Conservation (phyloP, 768 basidiomycete species). For the Kockovaella imperatae region DNA sequence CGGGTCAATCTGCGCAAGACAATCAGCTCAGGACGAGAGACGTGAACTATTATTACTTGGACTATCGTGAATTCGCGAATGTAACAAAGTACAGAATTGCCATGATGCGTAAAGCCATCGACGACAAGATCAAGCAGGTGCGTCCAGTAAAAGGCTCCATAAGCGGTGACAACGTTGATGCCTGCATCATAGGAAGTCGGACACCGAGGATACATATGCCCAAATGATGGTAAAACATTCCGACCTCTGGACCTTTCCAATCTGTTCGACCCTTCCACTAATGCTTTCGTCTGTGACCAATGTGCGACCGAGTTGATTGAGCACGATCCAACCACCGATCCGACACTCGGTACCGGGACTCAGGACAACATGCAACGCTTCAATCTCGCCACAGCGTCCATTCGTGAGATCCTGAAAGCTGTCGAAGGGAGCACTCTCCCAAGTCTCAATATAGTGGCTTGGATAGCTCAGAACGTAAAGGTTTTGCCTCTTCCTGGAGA, state of each 20-base stretch:
- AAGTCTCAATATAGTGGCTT: slow-evolving; percentile 74
- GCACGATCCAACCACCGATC: slow-evolving; percentile 61
- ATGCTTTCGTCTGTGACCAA: slow-evolving; percentile 73
- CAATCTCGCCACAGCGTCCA: slow-evolving; percentile 79
- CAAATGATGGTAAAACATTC: slow-evolving; percentile 75
- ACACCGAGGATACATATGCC: slow-evolving; percentile 95
- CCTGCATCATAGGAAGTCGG: slow-evolving; percentile 66
- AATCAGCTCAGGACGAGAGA: slow-evolving; percentile 56
- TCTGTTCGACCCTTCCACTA: slow-evolving; percentile 63
- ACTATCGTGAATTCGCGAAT: slow-evolving; percentile 91
- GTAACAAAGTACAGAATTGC: slow-evolving; percentile 96
- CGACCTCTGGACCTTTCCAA: slow-evolving; percentile 76
- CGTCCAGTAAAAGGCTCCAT: slow-evolving; percentile 26
- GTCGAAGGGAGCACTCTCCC: slow-evolving; percentile 64
- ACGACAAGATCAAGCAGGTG: slow-evolving; percentile 81
- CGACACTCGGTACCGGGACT: slow-evolving; percentile 32
- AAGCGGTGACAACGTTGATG: too few relatives aligned
- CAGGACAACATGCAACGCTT: slow-evolving; percentile 95
- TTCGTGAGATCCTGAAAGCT: slow-evolving; percentile 77
- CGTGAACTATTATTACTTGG: slow-evolving; percentile 91
- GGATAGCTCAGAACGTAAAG: slow-evolving; percentile 65
- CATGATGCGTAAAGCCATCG: slow-evolving; percentile 82
- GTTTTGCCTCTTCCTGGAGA: slow-evolving; percentile 62
- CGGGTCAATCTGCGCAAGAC: slow-evolving; percentile 11
- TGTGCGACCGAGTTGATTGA: slow-evolving; percentile 77